Conservation (phyloP, 148 eudicot species). For the Rhododendron ferrugineum region DNA sequence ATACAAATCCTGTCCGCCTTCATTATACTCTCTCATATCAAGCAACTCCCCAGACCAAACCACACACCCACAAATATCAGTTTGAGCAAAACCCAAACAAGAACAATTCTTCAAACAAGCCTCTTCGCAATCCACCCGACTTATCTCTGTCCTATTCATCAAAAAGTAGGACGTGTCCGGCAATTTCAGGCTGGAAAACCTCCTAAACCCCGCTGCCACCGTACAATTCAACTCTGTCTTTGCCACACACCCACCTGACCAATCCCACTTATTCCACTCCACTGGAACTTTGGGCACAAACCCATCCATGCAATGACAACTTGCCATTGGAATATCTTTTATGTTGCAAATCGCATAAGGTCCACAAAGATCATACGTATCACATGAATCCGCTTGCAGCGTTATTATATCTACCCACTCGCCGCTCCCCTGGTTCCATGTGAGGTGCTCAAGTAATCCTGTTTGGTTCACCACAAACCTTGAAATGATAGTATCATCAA, state of each 20-base stretch:
- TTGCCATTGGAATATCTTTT: background rate
- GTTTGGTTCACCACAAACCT: conserved; percentile 21
- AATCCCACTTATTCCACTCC: conserved; percentile 15
- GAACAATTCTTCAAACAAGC: conserved; percentile 24
- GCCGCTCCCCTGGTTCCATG: conserved; percentile 4
- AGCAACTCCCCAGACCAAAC: conserved; percentile 20
- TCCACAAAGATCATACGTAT: conserved; percentile 18
- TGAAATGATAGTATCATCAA: conserved; percentile 11
- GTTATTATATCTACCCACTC: conserved; percentile 4
- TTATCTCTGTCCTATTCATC: background rate
- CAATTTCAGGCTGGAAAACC: conserved; percentile 19
- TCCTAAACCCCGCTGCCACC: conserved; percentile 10
- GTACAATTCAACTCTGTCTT: conserved; percentile 16
- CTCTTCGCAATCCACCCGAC: conserved; percentile 7
- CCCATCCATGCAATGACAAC: conserved; percentile 21
- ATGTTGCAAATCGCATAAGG: conserved; percentile 16
- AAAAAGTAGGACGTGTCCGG: conserved; percentile 15
- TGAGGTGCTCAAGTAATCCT: conserved; percentile 11
- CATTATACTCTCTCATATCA: conserved; percentile 13
- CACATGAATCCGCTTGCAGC: conserved; percentile 8
- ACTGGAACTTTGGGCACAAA: conserved; percentile 13
- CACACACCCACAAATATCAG: conserved; percentile 18
- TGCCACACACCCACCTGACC: conserved; percentile 21
- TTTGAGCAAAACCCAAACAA: conserved; percentile 24
- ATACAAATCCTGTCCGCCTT: conserved; percentile 20